phyloP scores from a whole-genome alignment of 2,329 filamentous ascomycete species.

The Rosellinia necatrix region DNA sequence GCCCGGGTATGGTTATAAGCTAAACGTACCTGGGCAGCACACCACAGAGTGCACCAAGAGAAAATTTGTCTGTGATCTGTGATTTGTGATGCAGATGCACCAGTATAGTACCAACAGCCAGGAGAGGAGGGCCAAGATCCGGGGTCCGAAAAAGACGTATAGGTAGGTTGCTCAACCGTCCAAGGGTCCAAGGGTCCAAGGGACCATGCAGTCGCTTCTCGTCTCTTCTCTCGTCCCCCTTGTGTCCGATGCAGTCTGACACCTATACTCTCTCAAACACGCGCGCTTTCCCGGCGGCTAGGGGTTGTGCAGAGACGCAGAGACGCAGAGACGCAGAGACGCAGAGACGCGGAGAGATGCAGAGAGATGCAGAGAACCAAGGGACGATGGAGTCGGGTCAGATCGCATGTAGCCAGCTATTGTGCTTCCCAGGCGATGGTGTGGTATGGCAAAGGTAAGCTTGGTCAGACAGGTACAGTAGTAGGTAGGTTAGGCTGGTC shows the following conservation, averaged over 20 bases:
- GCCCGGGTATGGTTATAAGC: not conserved
- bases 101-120: conserved; percentile 5
- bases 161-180: conserved; percentile 10
- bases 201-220: no score
- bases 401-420: conserved; percentile 5
- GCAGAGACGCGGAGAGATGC: no score
- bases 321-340: no score
- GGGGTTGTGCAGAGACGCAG: no score
- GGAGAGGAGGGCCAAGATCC: conserved; percentile 8
- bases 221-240: no score
- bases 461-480: not conserved
- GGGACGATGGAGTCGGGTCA: conserved; percentile 3
- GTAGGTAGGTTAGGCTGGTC: not conserved
- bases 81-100: conserved; percentile 10
- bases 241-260: no score
- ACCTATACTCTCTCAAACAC: no score
- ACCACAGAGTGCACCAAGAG: no score
- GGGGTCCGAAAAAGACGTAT: conserved; percentile 24
- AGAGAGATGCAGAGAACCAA: conserved; percentile 1
- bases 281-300: not conserved
- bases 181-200: no score
- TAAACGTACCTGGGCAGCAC: no score
- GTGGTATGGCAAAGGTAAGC: not conserved
- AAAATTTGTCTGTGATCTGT: no score
- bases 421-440: not conserved